Conservation (phyloP, 352 stramenopile species). For the Phytophthora melonis region DNA sequence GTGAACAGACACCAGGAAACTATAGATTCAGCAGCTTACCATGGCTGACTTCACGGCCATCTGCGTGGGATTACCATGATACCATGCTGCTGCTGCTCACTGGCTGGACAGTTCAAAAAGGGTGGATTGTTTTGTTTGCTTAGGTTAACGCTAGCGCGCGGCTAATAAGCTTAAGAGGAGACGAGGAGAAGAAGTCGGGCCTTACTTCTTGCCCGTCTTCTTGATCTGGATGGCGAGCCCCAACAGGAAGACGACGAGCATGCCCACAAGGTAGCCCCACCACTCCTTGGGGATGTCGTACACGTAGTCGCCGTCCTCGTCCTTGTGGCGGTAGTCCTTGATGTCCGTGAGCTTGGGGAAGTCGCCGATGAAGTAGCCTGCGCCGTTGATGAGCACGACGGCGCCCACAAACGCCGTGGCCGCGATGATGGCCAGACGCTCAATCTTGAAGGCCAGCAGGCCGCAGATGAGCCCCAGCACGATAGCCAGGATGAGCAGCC, state of each 20-base stretch:
- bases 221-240: conserved; percentile 65
- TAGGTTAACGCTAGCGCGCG: not conserved
- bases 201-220: conserved; percentile 59
- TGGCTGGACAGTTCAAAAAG: conserved; percentile 22
- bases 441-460: conserved; percentile 55
- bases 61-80: no score
- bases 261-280: conserved; percentile 62
- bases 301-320: conserved; percentile 43
- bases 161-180: no score
- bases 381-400: conserved; percentile 51
- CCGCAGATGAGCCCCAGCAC: conserved; percentile 55
- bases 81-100: not conserved
- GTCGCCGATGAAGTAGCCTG: conserved; percentile 71
- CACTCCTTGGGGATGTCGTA: conserved; percentile 62
- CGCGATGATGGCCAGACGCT: conserved; percentile 59
- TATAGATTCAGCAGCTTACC: no score
- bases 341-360: conserved; percentile 55
- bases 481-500: conserved; percentile 55
- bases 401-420: conserved; percentile 67
- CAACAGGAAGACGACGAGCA: conserved; percentile 53
- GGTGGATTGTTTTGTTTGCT: conserved; percentile 8
- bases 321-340: conserved; percentile 47
- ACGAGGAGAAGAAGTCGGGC: not conserved
- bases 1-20: not conserved
- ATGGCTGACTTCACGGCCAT: no score